Evolutionary conservation across 1,284 basidiomycete genomes (phyloP).

Genomic region (Moesziomyces sp.): DNA sequence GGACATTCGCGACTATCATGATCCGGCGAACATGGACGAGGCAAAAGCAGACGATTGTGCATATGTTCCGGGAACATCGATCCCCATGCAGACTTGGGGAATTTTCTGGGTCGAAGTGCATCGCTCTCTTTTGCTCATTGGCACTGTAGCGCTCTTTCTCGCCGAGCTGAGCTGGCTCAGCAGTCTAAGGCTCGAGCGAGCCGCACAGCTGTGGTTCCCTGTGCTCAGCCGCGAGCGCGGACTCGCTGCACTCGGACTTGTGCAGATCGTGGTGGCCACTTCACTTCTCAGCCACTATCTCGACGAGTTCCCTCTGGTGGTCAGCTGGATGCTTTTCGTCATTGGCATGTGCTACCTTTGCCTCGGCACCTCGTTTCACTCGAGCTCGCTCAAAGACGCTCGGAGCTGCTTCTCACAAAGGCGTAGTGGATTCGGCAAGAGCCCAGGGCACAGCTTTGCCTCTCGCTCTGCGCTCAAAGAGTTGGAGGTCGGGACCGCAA

Average conservation of each 20-base stretch:
- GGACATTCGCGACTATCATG: constrained; percentile 33
- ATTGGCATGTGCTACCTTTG: constrained; percentile 36
- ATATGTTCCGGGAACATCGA: constrained; percentile 49
- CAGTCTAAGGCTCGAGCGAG: constrained; percentile 10
- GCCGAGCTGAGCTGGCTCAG: constrained; percentile 49
- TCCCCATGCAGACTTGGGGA: constrained; percentile 58
- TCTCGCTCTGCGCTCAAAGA: constrained; percentile 9
- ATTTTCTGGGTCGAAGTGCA: constrained; percentile 59
- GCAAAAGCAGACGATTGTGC: constrained; percentile 38
- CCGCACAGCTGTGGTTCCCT: constrained; percentile 37
- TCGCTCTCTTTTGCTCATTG: constrained; percentile 34
- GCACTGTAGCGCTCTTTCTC: constrained; percentile 22
- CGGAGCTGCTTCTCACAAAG: constrained; percentile 20
- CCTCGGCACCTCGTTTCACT: constrained; percentile 20
- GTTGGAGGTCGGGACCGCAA: constrained; percentile 9
- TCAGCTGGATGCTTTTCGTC: constrained; percentile 52
- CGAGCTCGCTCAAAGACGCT: constrained; percentile 20
- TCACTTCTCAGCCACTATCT: constrained; percentile 44
- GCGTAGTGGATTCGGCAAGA: constrained; percentile 11
- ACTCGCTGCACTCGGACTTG: constrained; percentile 40
- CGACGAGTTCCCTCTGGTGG: constrained; percentile 47
- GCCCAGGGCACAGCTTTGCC: background rate
- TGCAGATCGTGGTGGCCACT: constrained; percentile 44
- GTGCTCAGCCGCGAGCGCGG: constrained; percentile 34
- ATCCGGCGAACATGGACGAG: constrained; percentile 20